A percentile compares a stretch with the other conserved stretches of the same genome.
phyloP scores from a whole-genome alignment of 2,329 filamentous ascomycete species.

The Gaeumannomyces tritici region DNA sequence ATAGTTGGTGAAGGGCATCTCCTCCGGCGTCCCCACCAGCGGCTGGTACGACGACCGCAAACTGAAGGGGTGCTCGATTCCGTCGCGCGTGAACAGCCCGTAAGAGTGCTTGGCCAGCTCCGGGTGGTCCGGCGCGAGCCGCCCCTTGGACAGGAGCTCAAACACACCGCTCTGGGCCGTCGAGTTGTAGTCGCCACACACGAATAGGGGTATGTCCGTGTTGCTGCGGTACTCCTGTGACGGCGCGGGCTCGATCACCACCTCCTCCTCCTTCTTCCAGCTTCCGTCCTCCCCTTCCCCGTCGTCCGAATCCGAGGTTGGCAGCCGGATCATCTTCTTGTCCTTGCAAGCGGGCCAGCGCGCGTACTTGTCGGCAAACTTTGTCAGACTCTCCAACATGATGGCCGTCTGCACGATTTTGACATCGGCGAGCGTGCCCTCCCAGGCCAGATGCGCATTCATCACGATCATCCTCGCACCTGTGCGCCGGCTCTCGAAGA shows the following conservation, averaged over 20 bases:
- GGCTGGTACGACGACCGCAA: slow-evolving; percentile 82
- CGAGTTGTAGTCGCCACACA: slow-evolving; percentile 97
- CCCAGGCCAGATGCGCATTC: slow-evolving; percentile 94
- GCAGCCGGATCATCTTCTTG: slow-evolving; percentile 52
- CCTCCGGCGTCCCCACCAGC: slow-evolving; percentile 71
- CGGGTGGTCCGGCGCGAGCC: slow-evolving; percentile 65
- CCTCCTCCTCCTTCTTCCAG: slow-evolving; percentile 2
- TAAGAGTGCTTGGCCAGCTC: slow-evolving; percentile 79
- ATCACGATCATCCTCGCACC: slow-evolving; percentile 88
- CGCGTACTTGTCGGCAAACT: slow-evolving; percentile 77
- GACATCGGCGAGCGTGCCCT: slow-evolving; percentile 81
- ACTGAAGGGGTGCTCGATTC: slow-evolving; percentile 90
- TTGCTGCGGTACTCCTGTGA: slow-evolving; percentile 81
- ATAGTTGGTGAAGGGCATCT: slow-evolving; percentile 93
- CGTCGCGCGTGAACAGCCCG: slow-evolving; percentile 84
- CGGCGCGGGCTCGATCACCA: slow-evolving; percentile 44
- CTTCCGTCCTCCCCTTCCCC: slow-evolving; percentile 12
- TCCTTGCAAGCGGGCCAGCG: slow-evolving; percentile 62
- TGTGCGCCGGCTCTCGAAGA: slow-evolving; percentile 84
- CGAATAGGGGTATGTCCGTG: slow-evolving; percentile 78
- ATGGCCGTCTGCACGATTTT: slow-evolving; percentile 96
- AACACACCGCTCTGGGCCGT: slow-evolving; percentile 80
- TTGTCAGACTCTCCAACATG: slow-evolving; percentile 83
- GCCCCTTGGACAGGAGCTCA: slow-evolving; percentile 75
- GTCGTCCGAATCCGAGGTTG: slow-evolving; percentile 23